Evolutionary conservation across 768 basidiomycete species (phyloP), one percentile per base, ranked within the genome.

Genomic region (Royoungia palumana): DNA sequence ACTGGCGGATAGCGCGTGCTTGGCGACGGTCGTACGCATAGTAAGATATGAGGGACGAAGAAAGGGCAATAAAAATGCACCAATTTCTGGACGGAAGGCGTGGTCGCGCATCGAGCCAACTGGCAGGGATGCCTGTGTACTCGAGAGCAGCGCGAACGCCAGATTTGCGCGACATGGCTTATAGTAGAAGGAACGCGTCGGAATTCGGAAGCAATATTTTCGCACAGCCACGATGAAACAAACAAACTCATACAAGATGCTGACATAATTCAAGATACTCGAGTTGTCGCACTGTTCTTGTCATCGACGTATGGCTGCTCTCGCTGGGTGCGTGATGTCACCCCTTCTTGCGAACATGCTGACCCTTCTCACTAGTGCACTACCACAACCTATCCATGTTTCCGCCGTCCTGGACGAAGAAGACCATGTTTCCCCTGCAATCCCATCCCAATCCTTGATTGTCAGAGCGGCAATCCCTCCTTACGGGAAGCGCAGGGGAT

Each of bases 1-100:
- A 77, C 60, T 85, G 74, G 42, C 85, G 83, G 51, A 98, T 87
- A 40, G 72, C 64, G 56, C 80, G 83, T 70, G 91, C 94, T 71
- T 93, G 75, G 51, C 74, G 70, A 25, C 94, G 81, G 77, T 99
- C 96, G 68, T 96, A 94, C 45, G 81, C 72, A 72, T 92, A 96
- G 46, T 80, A 76, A 20, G 86, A 87, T 4, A 83, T 61, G 27
- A 87, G 58, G 6, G 85, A 77, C 13, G 83, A 82, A 5, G 90
- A 85, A 57, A 92, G 69, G 24, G 83, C 76, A 48, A 93, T 77
- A 72, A 98, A 97, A 61, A 95, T 93, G 56, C 91, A 81, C 93
- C 92, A 94, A 60, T 96, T 96, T 53, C 91, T 79, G 1, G 89
- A 92, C 4, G 94, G 95, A 14, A 94, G 76, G 54, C 81, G 83